Percentiles rank a stretch among this genome's conserved stretches.
These are phyloP conservation scores for Exophiala oligosperma DNA, from an alignment of 2,329 filamentous ascomycete species.

Conservation along the genomic window DNA sequence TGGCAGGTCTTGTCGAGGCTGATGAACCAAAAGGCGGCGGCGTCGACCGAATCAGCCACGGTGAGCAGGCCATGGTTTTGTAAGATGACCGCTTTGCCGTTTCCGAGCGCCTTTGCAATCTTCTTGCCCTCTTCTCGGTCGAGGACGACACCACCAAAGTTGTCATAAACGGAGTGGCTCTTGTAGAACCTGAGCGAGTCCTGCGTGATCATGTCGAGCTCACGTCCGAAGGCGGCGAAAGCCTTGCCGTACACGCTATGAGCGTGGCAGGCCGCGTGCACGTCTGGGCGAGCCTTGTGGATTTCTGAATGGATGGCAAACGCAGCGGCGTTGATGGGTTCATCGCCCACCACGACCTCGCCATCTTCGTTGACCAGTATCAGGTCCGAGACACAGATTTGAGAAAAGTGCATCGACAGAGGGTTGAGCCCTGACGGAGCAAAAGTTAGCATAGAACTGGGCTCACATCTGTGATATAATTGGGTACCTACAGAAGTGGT, in stretches of 20 bases:
- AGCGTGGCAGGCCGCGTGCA: conserved; percentile 40
- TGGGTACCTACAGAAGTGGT: conserved; percentile 36
- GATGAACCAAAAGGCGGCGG: conserved; percentile 57
- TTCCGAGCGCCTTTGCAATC: conserved; percentile 51
- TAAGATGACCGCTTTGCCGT: conserved; percentile 54
- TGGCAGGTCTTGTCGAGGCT: conserved; percentile 45
- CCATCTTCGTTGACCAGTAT: conserved; percentile 47
- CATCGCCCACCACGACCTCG: conserved; percentile 41
- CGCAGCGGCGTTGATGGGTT: conserved; percentile 47
- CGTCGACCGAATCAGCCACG: conserved; percentile 51
- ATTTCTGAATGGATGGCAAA: conserved; percentile 50
- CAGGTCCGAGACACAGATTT: conserved; percentile 43
- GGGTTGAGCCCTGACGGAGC: conserved; percentile 41
- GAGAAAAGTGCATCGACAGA: conserved; percentile 46
- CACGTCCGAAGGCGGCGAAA: conserved; percentile 47
- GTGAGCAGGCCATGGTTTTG: conserved; percentile 59
- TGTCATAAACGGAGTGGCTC: conserved; percentile 43
- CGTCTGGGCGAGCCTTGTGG: conserved; percentile 55
- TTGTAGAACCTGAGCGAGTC: conserved; percentile 45
- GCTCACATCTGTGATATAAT: too few relatives aligned
- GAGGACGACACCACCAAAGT: conserved; percentile 55
- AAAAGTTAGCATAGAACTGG: too few relatives aligned
- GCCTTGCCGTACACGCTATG: conserved; percentile 50
- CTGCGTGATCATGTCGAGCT: conserved; percentile 51
- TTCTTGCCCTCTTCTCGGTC: conserved; percentile 52